Evolutionary conservation across 768 basidiomycete genomes (phyloP).

Genomic region (Nidularia sp.): DNA sequence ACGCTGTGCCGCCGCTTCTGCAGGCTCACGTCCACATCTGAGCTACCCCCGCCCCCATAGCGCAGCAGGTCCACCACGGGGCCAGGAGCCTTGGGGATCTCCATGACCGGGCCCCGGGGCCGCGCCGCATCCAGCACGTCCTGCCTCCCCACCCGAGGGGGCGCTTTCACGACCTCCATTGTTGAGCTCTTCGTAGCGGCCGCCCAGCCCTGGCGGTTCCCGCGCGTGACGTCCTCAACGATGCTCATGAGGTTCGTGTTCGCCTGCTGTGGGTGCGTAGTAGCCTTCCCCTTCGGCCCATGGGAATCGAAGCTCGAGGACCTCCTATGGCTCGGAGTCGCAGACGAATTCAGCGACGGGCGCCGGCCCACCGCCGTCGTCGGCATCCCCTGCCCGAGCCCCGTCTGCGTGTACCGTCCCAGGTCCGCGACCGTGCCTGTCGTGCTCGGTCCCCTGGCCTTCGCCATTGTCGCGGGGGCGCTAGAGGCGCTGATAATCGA

Average conservation of each 20-base stretch:
- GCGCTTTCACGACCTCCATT: slow-evolving; percentile 44
- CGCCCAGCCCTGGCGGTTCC: slow-evolving; percentile 1
- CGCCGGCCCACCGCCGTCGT: background rate
- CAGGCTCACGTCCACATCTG: background rate
- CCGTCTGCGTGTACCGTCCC: background rate
- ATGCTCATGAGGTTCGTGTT: slow-evolving; percentile 53
- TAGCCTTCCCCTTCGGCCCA: background rate
- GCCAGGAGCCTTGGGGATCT: slow-evolving; percentile 26
- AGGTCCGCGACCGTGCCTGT: background rate
- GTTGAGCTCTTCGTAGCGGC: no score
- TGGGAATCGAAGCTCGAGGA: background rate
- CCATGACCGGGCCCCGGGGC: background rate
- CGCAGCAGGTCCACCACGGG: slow-evolving; percentile 26
- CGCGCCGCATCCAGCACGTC: background rate
- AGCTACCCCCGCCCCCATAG: slow-evolving; percentile 2
- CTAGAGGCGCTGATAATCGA: slow-evolving; percentile 26
- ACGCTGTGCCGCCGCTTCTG: slow-evolving; percentile 1
- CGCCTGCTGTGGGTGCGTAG: background rate
- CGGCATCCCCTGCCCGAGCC: slow-evolving; percentile 13
- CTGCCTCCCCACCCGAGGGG: slow-evolving; percentile 32
- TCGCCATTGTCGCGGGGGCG: slow-evolving; percentile 13
- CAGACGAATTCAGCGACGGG: background rate
- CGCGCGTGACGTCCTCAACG: slow-evolving; percentile 54
- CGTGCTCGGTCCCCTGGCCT: background rate
- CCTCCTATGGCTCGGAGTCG: background rate